A percentile compares a stretch with the other conserved stretches of the same genome.
Evolutionary conservation across 306 rosid species (phyloP).

Genomic region (Canavalia ensiformis): DNA sequence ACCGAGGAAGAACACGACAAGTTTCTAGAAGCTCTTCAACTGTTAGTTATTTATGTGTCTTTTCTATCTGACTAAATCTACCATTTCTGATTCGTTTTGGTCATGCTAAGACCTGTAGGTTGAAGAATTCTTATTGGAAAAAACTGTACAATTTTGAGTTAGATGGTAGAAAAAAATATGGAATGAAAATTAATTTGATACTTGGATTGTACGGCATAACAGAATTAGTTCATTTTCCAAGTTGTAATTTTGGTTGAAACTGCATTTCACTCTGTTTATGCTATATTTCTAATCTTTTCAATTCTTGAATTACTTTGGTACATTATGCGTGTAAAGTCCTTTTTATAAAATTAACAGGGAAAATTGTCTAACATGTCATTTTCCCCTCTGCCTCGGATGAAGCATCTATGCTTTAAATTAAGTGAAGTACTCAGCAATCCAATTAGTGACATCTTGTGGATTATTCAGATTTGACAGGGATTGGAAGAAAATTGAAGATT

Average conservation of each 20-base stretch:
- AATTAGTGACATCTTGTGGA: conserved; percentile 17
- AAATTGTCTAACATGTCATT: too few species aligned
- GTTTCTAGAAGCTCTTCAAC: conserved; percentile 96
- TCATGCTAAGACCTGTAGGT: background rate
- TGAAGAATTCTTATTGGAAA: conserved; percentile 7
- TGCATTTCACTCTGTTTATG: background rate
- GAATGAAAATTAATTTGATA: conserved; percentile 6
- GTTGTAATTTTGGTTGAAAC: background rate
- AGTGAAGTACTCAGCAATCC: conserved; percentile 8
- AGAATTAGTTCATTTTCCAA: background rate
- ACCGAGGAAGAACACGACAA: conserved; percentile 95
- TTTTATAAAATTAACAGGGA: background rate
- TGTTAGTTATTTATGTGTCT: conserved; percentile 54
- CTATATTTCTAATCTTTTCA: conserved; percentile 20
- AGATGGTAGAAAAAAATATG: conserved; percentile 10
- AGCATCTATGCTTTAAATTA: background rate
- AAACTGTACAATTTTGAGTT: background rate
- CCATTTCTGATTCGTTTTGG: conserved; percentile 6
- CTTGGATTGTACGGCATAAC: background rate
- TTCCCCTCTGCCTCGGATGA: background rate
- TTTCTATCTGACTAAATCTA: background rate
- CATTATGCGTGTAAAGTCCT: conserved; percentile 11
- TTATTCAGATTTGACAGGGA: conserved; percentile 86
- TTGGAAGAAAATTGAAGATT: conserved; percentile 98
- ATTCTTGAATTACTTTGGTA: background rate